A percentile compares a stretch with the other conserved stretches of the same genome.
phyloP scores from a whole-genome alignment of 768 basidiomycete species.

The Lentinus tigrinus region DNA sequence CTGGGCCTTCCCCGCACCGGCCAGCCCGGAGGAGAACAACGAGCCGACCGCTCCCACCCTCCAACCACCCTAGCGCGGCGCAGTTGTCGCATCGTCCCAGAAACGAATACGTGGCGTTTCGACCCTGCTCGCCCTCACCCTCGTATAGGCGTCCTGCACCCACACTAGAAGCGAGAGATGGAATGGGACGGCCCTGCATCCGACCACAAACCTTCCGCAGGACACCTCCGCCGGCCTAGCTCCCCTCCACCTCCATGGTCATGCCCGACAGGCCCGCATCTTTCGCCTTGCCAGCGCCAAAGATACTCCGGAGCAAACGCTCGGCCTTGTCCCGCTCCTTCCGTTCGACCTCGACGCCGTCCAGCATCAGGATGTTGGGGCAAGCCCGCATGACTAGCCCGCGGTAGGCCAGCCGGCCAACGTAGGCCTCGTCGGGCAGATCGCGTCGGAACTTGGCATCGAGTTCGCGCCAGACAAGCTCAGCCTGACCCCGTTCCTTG shows the following conservation, averaged over 20 bases:
- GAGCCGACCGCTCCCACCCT: background rate
- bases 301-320: constrained; percentile 59
- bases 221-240: background rate
- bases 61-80: background rate
- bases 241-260: constrained; percentile 7
- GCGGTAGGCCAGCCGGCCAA: constrained; percentile 85
- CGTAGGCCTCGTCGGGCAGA: constrained; percentile 85
- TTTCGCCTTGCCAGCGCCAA: constrained; percentile 14
- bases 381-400: constrained; percentile 84
- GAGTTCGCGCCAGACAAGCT: constrained; percentile 62
- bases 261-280: background rate
- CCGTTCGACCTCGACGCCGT: constrained; percentile 80
- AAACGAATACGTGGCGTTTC: background rate
- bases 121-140: background rate
- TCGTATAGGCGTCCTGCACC: background rate
- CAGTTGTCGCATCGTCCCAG: background rate
- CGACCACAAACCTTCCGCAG: background rate
- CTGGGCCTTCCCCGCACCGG: background rate
- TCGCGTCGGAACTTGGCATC: constrained; percentile 87
- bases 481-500: constrained; percentile 9
- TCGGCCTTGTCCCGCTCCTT: constrained; percentile 86
- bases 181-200: background rate
- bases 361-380: constrained; percentile 64
- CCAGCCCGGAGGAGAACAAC: background rate
- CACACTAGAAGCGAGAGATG: background rate